Base-by-base conservation (phyloP, 768 basidiomycete species). In the Lyophyllum decastes region DNA sequence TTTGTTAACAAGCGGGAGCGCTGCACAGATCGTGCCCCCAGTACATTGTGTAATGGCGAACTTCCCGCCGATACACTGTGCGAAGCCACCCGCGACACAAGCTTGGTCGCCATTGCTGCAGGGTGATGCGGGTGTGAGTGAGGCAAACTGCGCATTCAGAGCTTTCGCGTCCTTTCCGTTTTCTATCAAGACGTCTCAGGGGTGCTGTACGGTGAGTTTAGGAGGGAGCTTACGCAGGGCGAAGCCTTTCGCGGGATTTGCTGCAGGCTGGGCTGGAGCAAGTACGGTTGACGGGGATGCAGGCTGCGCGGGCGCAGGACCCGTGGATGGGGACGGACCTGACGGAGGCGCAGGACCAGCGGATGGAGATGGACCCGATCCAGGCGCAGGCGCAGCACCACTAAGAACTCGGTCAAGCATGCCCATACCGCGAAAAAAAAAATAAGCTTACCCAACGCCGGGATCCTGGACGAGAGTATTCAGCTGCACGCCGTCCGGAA, bases 401-500 rank as follows among this genome's bases (percentile, higher is more conserved):
- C 48, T 48, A 33, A 9, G 14, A 2, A 21, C 6, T 24, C 1
- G n/a, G 22, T 14, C 2, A 21, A 26, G 19, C 33, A 38, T 38
- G 16, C 1, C 7, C 19, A 16, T 30, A 34, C 21, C 40, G 34
- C 2, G 19, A 55, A 6, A 58, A 7, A 12, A 3, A 54, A 11
- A 25, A 30, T 3, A 10, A 30, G 60, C 58, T 33, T 21, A 61
- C 62, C 52, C 50, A 12, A 54, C 66, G 2, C 69, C 67, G 9
- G 81, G 79, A 54, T 68, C 70, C 16, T 71, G 62, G 2, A 73
- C 73, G 24, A 79, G 61, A 22, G 70, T 72, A 50, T 71, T 70
- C 24, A 81, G 66, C 61, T 82, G 80, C 0, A 68, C 66, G 21
- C 80, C 79, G 64, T 81, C 80, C 5, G 80, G 67, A 48, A 82